Percentiles rank a stretch among this genome's conserved stretches.
phyloP scores from a whole-genome alignment of 2,329 filamentous ascomycete genomes.

The Monascus ruber region DNA sequence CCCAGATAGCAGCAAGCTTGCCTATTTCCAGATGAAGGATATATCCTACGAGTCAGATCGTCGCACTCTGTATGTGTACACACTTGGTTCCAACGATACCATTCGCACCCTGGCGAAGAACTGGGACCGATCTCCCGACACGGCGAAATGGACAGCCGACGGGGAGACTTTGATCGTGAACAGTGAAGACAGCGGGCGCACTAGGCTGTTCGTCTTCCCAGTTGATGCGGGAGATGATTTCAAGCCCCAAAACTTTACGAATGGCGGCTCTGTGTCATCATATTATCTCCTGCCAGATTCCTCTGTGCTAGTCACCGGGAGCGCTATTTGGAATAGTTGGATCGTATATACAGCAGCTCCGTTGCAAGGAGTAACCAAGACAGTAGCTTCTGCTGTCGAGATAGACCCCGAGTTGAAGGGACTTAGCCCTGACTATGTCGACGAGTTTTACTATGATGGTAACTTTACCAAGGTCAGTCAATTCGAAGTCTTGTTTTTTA shows the following conservation, averaged over 20 bases:
- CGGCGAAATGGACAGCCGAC: conserved; percentile 41
- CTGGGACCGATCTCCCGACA: conserved; percentile 44
- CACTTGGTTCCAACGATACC: conserved; percentile 20
- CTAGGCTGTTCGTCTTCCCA: conserved; percentile 27
- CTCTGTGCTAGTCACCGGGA: conserved; percentile 21
- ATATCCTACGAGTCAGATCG: conserved; percentile 66
- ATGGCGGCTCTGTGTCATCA: conserved; percentile 18
- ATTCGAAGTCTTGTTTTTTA: neutral
- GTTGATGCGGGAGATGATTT: conserved; percentile 19
- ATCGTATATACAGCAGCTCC: conserved; percentile 18
- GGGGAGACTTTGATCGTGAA: conserved; percentile 57
- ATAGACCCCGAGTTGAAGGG: conserved; percentile 14
- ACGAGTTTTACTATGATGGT: conserved; percentile 26
- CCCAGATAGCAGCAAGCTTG: conserved; percentile 56
- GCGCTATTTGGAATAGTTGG: conserved; percentile 25
- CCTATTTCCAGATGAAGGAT: conserved; percentile 67
- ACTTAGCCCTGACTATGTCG: conserved; percentile 22
- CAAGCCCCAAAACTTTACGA: conserved; percentile 26
- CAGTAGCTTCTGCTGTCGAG: conserved; percentile 26
- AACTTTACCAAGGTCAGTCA: conserved; percentile 23
- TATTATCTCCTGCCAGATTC: conserved; percentile 20
- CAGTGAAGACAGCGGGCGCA: conserved; percentile 57
- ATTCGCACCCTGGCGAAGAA: conserved; percentile 27
- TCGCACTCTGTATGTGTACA: conserved; percentile 29
- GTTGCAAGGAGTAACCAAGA: conserved; percentile 13